Conservation (phyloP, 163 green algal species). For the Scenedesmus sp. region DNA sequence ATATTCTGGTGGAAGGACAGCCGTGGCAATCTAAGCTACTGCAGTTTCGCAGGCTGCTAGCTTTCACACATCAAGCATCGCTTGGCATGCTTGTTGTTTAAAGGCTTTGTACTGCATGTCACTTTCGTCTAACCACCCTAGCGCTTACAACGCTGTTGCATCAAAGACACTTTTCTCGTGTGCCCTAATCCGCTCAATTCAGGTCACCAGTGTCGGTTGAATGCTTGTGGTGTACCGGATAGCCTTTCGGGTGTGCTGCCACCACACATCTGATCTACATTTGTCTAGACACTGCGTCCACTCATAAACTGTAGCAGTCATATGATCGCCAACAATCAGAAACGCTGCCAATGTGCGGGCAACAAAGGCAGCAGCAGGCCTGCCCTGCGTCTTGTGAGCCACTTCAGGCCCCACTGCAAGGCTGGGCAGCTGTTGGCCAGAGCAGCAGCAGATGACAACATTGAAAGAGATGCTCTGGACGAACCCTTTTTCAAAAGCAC, state of each 20-base stretch:
- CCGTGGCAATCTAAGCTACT: background rate
- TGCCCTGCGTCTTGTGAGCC: background rate
- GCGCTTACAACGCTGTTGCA: background rate
- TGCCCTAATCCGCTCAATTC: background rate
- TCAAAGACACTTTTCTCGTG: background rate
- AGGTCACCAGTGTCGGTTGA: background rate
- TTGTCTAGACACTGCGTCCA: background rate
- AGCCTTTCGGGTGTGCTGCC: background rate
- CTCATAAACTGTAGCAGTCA: background rate
- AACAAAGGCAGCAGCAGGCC: background rate
- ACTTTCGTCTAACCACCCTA: background rate
- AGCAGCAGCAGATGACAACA: constrained; percentile 7
- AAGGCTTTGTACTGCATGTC: background rate
- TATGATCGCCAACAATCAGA: background rate
- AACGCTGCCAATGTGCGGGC: background rate
- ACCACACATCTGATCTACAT: background rate
- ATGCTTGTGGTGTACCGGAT: background rate
- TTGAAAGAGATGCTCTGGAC: background rate
- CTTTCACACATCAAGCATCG: background rate
- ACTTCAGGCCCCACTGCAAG: background rate
- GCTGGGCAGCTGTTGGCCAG: background rate
- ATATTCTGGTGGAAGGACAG: background rate
- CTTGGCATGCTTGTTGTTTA: too few species aligned
- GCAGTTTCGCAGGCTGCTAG: background rate
- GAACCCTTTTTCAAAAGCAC: background rate